Percentiles rank a stretch among this genome's conserved stretches.
These are phyloP conservation scores for Trichophyton verrucosum DNA, from an alignment of 2,329 filamentous ascomycete genomes.

Conservation along the genomic window DNA sequence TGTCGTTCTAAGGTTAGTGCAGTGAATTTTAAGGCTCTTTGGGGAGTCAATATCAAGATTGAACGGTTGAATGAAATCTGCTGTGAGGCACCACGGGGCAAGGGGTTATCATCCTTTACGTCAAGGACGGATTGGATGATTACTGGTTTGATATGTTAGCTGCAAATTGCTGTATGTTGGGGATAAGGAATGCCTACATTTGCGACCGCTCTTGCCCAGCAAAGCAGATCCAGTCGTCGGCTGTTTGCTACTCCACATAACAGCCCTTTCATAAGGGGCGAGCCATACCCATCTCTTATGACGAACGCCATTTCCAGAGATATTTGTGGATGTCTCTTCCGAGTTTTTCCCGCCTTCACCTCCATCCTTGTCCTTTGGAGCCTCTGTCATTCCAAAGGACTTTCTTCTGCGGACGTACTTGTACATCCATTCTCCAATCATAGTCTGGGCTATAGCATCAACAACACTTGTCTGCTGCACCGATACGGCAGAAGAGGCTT, in stretches of 20 bases:
- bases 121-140: slow-evolving; percentile 92
- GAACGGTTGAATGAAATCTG: slow-evolving; percentile 69
- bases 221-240: slow-evolving; percentile 75
- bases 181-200: slow-evolving; percentile 45
- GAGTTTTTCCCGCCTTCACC: slow-evolving; percentile 45
- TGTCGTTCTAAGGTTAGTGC: slow-evolving; percentile 72
- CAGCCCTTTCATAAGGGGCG: slow-evolving; percentile 86
- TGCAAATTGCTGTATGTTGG: neutral
- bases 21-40: slow-evolving; percentile 90
- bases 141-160: slow-evolving; percentile 45
- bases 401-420: slow-evolving; percentile 50
- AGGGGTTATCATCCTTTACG: slow-evolving; percentile 82
- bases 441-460: slow-evolving; percentile 92
- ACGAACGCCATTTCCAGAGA: slow-evolving; percentile 52
- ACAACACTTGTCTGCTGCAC: slow-evolving; percentile 69
- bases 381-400: slow-evolving; percentile 63
- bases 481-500: slow-evolving; percentile 42
- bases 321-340: slow-evolving; percentile 58
- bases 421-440: slow-evolving; percentile 70
- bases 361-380: slow-evolving; percentile 18
- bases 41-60: slow-evolving; percentile 85
- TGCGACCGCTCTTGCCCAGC: slow-evolving; percentile 87
- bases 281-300: slow-evolving; percentile 99
- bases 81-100: slow-evolving; percentile 54
- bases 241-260: slow-evolving; percentile 98